Conservation (phyloP, 2,329 filamentous ascomycete species). For the Zymoseptoria brevis region DNA sequence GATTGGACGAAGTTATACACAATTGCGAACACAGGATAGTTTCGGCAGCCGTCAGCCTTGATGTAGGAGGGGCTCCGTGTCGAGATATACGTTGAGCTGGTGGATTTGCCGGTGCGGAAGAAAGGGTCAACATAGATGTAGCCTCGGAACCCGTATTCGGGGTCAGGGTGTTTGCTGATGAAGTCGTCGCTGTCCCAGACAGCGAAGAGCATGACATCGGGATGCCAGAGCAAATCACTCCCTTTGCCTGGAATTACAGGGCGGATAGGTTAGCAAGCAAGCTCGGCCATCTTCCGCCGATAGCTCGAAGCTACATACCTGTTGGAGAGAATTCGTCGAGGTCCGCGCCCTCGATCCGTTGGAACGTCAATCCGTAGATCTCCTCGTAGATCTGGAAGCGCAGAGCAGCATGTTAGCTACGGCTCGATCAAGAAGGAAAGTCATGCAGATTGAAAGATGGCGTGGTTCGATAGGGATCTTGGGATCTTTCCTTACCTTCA, state of each 20-base stretch:
- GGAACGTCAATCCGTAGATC: conserved; percentile 6
- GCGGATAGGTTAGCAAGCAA: not conserved
- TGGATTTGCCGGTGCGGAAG: not conserved
- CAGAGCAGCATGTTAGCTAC: not conserved
- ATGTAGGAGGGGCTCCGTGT: conserved; percentile 3
- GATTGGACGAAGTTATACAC: conserved; percentile 7
- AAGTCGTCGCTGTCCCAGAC: conserved; percentile 11
- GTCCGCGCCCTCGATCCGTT: conserved; percentile 47
- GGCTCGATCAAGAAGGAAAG: not conserved
- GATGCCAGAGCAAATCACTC: conserved; percentile 6
- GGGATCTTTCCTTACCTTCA: not conserved
- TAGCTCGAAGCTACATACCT: not conserved
- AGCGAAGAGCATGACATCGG: conserved; percentile 9
- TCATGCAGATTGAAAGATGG: not conserved
- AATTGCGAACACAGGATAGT: conserved; percentile 5
- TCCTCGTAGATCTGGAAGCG: conserved; percentile 6
- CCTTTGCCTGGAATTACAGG: not conserved
- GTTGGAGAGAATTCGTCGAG: conserved; percentile 46
- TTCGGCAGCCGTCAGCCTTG: conserved; percentile 1
- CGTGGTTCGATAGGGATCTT: not conserved
- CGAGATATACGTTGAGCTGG: conserved; percentile 1
- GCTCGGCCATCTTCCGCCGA: not conserved
- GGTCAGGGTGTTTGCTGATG: not conserved
- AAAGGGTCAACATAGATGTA: conserved; percentile 12
- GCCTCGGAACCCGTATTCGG: not conserved